Percentiles rank a stretch among this genome's conserved stretches.
Conservation (phyloP, 331 rosid genomes). For the Spiraea crenata region DNA sequence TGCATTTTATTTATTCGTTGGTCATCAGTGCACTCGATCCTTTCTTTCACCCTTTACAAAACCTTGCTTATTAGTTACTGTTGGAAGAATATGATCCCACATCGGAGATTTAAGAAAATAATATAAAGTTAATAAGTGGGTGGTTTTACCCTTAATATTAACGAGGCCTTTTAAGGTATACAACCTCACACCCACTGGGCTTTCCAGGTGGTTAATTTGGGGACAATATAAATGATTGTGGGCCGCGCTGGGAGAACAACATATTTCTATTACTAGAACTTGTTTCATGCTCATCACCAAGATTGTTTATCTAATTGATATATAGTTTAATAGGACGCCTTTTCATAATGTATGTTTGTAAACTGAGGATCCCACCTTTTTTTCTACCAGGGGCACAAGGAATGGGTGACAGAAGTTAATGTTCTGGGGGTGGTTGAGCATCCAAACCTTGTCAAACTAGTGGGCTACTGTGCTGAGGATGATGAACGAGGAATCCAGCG, state of each 20-base stretch:
- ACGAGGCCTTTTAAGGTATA: too few species aligned
- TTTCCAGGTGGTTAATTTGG: too few species aligned
- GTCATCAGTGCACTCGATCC: not conserved
- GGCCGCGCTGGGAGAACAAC: too few species aligned
- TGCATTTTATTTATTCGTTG: not conserved
- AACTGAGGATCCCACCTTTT: conserved; percentile 4
- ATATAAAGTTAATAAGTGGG: too few species aligned
- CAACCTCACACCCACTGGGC: too few species aligned
- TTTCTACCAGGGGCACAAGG: conserved; percentile 79
- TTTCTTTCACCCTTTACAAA: not conserved
- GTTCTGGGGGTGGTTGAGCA: conserved; percentile 93
- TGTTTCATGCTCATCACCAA: not conserved
- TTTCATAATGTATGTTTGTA: conserved; percentile 4
- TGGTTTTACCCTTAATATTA: too few species aligned
- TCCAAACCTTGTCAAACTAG: conserved; percentile 93
- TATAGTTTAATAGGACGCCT: conserved; percentile 10
- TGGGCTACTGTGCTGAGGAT: conserved; percentile 95
- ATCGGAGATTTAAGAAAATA: too few species aligned
- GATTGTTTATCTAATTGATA: not conserved
- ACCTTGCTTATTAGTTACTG: not conserved
- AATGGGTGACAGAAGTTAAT: conserved; percentile 99
- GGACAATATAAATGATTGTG: too few species aligned
- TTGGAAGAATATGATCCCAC: too few species aligned
- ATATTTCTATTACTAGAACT: not conserved
- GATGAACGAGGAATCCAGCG: conserved; percentile 99